A percentile compares a stretch with the other conserved stretches of the same genome.
phyloP scores from a whole-genome alignment of 1,284 basidiomycete genomes.

The Sporisorium iseilematis-ciliati region DNA sequence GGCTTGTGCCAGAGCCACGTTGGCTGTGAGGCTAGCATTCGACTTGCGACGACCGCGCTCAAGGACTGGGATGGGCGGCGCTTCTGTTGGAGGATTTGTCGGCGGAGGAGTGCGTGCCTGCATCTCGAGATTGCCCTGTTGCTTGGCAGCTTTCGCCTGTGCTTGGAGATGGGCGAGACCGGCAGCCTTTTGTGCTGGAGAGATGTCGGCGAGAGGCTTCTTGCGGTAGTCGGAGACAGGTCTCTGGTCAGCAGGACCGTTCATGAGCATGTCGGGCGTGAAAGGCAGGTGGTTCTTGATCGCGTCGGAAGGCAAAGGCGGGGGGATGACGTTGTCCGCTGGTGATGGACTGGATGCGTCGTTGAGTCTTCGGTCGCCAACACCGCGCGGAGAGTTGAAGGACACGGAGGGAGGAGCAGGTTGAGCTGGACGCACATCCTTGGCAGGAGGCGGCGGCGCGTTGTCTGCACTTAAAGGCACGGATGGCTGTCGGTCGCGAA shows the following conservation, averaged over 20 bases:
- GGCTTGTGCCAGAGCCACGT: constrained; percentile 43
- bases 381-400: constrained; percentile 10
- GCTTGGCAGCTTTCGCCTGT: constrained; percentile 28
- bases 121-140: constrained; percentile 16
- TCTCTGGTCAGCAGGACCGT: constrained; percentile 36
- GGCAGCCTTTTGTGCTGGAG: constrained; percentile 47
- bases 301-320: constrained; percentile 47
- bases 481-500: constrained; percentile 4
- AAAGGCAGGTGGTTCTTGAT: constrained; percentile 15
- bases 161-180: constrained; percentile 46
- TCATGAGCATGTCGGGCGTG: constrained; percentile 24
- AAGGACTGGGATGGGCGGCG: constrained; percentile 32
- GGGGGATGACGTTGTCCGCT: constrained; percentile 52
- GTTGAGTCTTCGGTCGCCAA: background rate
- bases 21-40: constrained; percentile 42
- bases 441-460: constrained; percentile 26
- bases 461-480: constrained; percentile 7
- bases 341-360: constrained; percentile 8
- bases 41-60: constrained; percentile 49
- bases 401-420: background rate
- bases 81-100: constrained; percentile 23
- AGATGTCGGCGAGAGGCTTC: constrained; percentile 53
- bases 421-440: constrained; percentile 14
- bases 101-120: constrained; percentile 16
- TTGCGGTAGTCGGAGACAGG: constrained; percentile 61